Percentiles rank a stretch among this genome's conserved stretches.
Conservation (phyloP, 1,284 basidiomycete genomes). For the Megacollybia platyphylla region DNA sequence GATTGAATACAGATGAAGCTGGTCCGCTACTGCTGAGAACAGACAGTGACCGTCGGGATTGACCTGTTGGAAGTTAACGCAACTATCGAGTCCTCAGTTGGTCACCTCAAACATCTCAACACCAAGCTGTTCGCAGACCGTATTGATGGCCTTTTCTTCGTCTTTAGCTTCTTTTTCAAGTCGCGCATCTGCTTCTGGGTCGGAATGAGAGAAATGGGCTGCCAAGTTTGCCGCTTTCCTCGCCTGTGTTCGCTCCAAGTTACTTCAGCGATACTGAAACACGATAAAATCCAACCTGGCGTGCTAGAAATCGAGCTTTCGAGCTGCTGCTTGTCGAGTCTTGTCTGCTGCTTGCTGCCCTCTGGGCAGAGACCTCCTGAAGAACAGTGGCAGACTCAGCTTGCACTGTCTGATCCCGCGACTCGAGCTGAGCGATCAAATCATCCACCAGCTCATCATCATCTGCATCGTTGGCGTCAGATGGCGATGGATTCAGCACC, state of each 20-base stretch:
- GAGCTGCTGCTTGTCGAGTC: conserved; percentile 35
- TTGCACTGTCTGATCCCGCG: conserved; percentile 34
- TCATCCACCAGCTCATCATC: conserved; percentile 58
- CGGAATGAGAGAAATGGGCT: conserved; percentile 42
- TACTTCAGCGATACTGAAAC: neutral
- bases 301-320: conserved; percentile 64
- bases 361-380: conserved; percentile 29
- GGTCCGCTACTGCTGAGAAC: conserved; percentile 88
- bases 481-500: conserved; percentile 14
- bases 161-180: conserved; percentile 58
- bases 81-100: conserved; percentile 2
- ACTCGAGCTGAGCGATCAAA: conserved; percentile 61
- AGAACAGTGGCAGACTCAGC: conserved; percentile 36
- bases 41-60: conserved; percentile 94
- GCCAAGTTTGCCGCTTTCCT: conserved; percentile 63
- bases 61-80: conserved; percentile 37
- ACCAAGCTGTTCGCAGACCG: conserved; percentile 55
- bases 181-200: conserved; percentile 54
- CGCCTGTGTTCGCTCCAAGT: conserved; percentile 32
- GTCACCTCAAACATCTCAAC: conserved; percentile 63
- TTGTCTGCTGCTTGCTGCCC: conserved; percentile 35
- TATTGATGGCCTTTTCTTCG: conserved; percentile 61
- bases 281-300: conserved; percentile 45
- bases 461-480: conserved; percentile 18
- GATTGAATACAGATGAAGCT: conserved; percentile 56